Evolutionary conservation across 2,329 filamentous ascomycete species (phyloP).

Genomic region (Penicillium sp.): DNA sequence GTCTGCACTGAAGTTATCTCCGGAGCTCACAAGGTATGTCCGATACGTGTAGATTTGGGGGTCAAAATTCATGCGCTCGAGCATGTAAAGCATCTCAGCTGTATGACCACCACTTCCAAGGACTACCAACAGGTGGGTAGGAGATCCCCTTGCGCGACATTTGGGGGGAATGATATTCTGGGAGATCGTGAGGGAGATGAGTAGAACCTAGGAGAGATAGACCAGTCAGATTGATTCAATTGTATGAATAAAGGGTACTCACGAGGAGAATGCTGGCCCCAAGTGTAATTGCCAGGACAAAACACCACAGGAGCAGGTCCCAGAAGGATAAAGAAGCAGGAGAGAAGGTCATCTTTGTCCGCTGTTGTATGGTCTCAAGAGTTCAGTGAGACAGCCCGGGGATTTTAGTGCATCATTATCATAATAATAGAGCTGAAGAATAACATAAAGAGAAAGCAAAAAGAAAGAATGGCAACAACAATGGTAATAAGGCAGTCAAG

Average conservation of each 20-base stretch:
- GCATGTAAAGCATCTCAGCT: constrained; percentile 86
- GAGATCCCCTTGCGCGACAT: constrained; percentile 31
- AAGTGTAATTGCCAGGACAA: not conserved
- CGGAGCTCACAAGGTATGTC: constrained; percentile 77
- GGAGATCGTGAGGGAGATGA: constrained; percentile 29
- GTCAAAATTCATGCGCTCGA: constrained; percentile 58
- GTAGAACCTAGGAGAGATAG: constrained; percentile 23
- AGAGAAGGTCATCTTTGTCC: not conserved
- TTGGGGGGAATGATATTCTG: constrained; percentile 32
- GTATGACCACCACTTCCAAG: constrained; percentile 94
- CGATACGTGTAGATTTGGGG: constrained; percentile 60
- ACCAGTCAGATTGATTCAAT: constrained; percentile 12
- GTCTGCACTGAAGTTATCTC: constrained; percentile 69
- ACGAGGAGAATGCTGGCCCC: constrained; percentile 1
- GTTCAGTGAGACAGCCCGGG: not conserved
- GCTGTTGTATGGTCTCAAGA: not conserved
- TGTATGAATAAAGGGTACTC: not conserved
- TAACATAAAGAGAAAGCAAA: not conserved
- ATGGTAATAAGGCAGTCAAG: not conserved
- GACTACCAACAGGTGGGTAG: constrained; percentile 70
- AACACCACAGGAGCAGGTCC: not conserved
- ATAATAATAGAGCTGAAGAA: not conserved
- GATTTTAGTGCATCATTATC: not conserved
- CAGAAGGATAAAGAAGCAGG: not conserved
- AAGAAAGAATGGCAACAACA: not conserved